Evolutionary conservation across 495 filamentous ascomycete species (phyloP), one percentile per base, ranked within the genome.

Genomic region (Aspergillus sparsus): DNA sequence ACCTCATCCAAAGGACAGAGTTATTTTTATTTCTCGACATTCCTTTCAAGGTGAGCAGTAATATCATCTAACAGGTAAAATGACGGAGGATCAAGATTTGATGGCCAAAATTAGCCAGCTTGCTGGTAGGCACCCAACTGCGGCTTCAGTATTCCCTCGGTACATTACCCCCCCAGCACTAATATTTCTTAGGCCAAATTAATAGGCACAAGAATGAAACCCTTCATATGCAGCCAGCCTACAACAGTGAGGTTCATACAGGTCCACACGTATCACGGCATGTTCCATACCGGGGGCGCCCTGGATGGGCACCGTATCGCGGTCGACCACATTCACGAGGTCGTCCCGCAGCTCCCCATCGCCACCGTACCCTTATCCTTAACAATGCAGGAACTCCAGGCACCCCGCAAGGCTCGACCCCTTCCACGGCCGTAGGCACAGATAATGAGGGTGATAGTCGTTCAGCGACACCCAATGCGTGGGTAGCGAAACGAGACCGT

Each of bases 401-500:
- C 6, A 64, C 71, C 3, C 62, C 61, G 0, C 18, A 62, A 10
- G 66, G 66, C 13, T 55, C 63, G 34, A 69, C 62, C 0, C 62
- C 76, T 7, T 66, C 73, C 9, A 68, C 78, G 10, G 77, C 70
- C 7, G 69, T 77, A 9, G 76, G 60, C 15, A 74, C 67, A 39
- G 70, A 77, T 15, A 71, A 71, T 62, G 74, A 77, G 27, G 55
- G 56, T 42, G 68, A 74, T 39, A 59, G 60, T 41, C 64, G 71
- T 21, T 53, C 67, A 32, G 55, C 71, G 51, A 71, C 70, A 47
- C 69, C 69, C n/a, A 72, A 70, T 47, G 73, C 83, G 10, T 95
- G 91, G 88, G 85, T 96, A 34, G 82, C 88, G 18, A 93, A 89
- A 69, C 86, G 79, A 54, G 92, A 92, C 63, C 88, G 91, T 53